A percentile compares a stretch with the other conserved stretches of the same genome.
Evolutionary conservation across 768 basidiomycete species (phyloP).

Genomic region (Baorangia bicolor): DNA sequence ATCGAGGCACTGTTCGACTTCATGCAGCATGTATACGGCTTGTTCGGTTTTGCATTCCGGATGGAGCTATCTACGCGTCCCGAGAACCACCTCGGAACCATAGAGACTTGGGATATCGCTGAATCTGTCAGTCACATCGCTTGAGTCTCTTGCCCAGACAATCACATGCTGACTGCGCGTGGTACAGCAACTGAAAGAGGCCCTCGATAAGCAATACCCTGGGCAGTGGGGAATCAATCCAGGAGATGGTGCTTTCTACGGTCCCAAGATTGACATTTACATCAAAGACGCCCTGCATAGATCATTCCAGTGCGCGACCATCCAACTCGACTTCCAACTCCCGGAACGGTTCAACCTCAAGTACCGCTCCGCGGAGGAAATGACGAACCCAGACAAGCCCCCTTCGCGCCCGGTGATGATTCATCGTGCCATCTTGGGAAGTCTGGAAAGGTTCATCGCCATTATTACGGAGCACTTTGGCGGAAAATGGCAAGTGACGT

Average conservation of each 20-base stretch:
- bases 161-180: constrained; percentile 5
- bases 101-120: constrained; percentile 89
- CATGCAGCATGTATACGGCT: constrained; percentile 88
- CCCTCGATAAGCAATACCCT: constrained; percentile 82
- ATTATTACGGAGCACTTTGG: constrained; percentile 97
- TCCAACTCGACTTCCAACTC: constrained; percentile 98
- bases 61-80: constrained; percentile 96
- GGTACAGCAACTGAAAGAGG: constrained; percentile 73
- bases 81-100: constrained; percentile 85
- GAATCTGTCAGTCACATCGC: constrained; percentile 58
- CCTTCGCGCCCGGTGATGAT: constrained; percentile 92
- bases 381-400: constrained; percentile 49
- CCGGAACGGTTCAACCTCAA: constrained; percentile 95
- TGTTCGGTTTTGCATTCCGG: constrained; percentile 93
- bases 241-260: constrained; percentile 99
- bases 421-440: constrained; percentile 94
- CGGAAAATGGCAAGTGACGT: constrained; percentile 80
- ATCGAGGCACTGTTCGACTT: constrained; percentile 89
- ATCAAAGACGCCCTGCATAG: constrained; percentile 89
- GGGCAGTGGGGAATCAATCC: constrained; percentile 93
- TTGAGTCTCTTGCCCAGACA: background rate
- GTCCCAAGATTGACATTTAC: constrained; percentile 98
- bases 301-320: constrained; percentile 97
- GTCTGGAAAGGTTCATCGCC: constrained; percentile 92
- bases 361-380: constrained; percentile 74